Conservation (phyloP, 176 grass and related monocot genomes). For the Areca catechu region DNA sequence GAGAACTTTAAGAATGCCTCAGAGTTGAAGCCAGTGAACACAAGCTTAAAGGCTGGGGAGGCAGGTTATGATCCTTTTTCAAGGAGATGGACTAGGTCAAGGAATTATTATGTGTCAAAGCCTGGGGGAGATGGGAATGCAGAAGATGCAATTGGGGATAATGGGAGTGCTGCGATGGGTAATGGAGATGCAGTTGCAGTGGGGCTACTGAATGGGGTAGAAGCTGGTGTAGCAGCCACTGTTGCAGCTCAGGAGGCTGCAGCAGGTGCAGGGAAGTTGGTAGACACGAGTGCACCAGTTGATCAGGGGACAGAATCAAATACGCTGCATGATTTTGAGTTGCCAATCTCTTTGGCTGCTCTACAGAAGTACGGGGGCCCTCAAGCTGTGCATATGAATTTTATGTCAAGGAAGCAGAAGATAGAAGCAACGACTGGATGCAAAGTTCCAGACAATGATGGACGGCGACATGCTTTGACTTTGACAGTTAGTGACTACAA, state of each 20-base stretch:
- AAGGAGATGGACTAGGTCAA: conserved; percentile 92
- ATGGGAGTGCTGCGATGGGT: background rate
- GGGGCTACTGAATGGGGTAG: background rate
- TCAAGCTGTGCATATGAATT: conserved; percentile 56
- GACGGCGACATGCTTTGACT: conserved; percentile 60
- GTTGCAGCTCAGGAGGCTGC: conserved; percentile 65
- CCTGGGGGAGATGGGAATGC: conserved; percentile 31
- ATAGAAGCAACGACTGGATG: conserved; percentile 57
- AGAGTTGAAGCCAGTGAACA: conserved; percentile 81
- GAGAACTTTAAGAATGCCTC: conserved; percentile 98
- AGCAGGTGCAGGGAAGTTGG: conserved; percentile 73
- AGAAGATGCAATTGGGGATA: conserved; percentile 27
- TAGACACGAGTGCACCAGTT: conserved; percentile 78
- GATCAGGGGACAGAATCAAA: conserved; percentile 71
- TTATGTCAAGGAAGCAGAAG: conserved; percentile 75
- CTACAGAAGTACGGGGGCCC: conserved; percentile 56
- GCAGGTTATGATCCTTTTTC: conserved; percentile 96
- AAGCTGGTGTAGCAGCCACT: conserved; percentile 44
- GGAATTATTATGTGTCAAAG: conserved; percentile 73
- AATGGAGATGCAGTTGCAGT: conserved; percentile 31
- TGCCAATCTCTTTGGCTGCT: conserved; percentile 59
- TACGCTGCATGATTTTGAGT: conserved; percentile 68
- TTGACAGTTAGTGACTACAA: conserved; percentile 69
- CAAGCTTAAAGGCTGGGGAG: conserved; percentile 75
- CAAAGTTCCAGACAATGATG: conserved; percentile 67